Evolutionary conservation across 768 basidiomycete species (phyloP).

Genomic region (Phaeotremella fagi): DNA sequence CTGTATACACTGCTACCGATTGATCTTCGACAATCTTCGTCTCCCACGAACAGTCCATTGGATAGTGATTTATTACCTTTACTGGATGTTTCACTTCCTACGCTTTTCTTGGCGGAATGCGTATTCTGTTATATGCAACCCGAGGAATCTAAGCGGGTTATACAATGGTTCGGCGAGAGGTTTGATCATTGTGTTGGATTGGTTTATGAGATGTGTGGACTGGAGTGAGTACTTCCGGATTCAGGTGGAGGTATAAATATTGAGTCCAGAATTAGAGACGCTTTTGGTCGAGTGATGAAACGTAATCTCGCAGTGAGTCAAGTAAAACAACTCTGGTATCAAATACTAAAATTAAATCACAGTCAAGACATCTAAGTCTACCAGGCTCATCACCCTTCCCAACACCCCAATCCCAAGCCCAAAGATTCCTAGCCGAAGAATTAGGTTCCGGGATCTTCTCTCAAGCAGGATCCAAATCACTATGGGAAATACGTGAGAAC

Average conservation of each 20-base stretch:
- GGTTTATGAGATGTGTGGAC: constrained; percentile 89
- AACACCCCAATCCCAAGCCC: constrained; percentile 56
- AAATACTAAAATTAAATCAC: too few relatives aligned
- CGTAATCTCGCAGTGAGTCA: constrained; percentile 69
- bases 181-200: constrained; percentile 51
- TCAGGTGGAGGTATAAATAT: too few relatives aligned
- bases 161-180: constrained; percentile 68
- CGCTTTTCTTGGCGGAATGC: constrained; percentile 86
- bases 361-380: constrained; percentile 69
- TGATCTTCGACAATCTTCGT: constrained; percentile 63
- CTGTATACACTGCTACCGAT: constrained; percentile 65
- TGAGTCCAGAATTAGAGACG: constrained; percentile 58
- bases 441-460: constrained; percentile 53
- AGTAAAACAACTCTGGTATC: neutral
- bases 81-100: constrained; percentile 65
- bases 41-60: constrained; percentile 33
- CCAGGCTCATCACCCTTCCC: constrained; percentile 67
- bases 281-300: constrained; percentile 90
- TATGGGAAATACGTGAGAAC: constrained; percentile 63
- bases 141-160: constrained; percentile 56
- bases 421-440: constrained; percentile 55
- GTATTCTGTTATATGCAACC: constrained; percentile 83
- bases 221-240: constrained; percentile 51
- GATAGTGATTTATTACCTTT: constrained; percentile 18
- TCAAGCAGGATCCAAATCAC: constrained; percentile 57